Evolutionary conservation across 139 green algal species (phyloP), one percentile per base, ranked within the genome.

Genomic region (Coelastrella sp.): DNA sequence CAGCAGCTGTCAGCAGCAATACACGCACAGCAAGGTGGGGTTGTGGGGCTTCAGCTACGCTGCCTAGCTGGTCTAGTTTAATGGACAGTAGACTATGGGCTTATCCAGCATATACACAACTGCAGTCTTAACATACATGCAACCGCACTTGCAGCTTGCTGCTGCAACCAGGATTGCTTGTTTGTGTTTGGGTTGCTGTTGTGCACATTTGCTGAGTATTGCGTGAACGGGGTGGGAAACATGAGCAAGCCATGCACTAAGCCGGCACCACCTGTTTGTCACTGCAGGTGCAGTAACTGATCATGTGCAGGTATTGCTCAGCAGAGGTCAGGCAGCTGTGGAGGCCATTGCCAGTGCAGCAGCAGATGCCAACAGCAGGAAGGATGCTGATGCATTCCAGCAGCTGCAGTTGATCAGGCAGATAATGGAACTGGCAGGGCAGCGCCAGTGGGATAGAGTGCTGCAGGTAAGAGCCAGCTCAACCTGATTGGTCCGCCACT

Each of bases 1-100:
- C 79, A 89, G 32, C 88, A 91, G 68, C 83, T 96, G 67, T 92
- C 89, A 0, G 89, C 93, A 34, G 78, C 73, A 27, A 85, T 91
- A 25, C 59, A 75, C 19, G 59, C 35, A 57, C 32, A 27, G 6
- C 63, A 23, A 19, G 78, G 78, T 84, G 41, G 34, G 13, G 30
- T 32, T 21, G 5, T 9, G 3, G 21, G 25, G 38, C 45, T 38
- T 51, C 15, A 27, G 71, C n/a, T 62, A 11, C 15, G 40, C 6
- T 64, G 53, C 53, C 5, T n/a, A 34, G 19, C 30, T 30, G 7
- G 38, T 11, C 37, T 79, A 41, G 62, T 32, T 21, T 43, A 17
- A 40, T 69, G 3, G n/a, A n/a, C n/a, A n/a, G n/a, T n/a, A n/a
- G n/a, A n/a, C n/a, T n/a, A n/a, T n/a, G n/a, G n/a, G n/a, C 15